These are phyloP conservation scores for Trifolium fragiferum DNA, from an alignment of 306 rosid genomes.

Conservation along the genomic window DNA sequence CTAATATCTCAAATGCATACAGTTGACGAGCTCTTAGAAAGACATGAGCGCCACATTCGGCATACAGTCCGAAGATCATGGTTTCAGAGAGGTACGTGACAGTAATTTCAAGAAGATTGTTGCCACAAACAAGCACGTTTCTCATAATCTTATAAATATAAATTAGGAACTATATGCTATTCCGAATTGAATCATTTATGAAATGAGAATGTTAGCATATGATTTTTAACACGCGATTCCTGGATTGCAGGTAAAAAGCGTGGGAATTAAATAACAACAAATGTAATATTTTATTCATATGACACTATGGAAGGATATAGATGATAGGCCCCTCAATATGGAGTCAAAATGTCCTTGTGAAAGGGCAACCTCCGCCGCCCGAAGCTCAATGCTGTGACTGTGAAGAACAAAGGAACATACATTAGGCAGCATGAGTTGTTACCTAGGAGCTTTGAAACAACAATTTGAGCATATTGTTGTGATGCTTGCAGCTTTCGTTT, in stretches of 20 bases:
- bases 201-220: constrained; percentile 3
- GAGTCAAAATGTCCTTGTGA: constrained; percentile 32
- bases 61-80: constrained; percentile 75
- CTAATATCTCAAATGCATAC: constrained; percentile 80
- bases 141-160: constrained; percentile 8
- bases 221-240: constrained; percentile 31
- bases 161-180: constrained; percentile 13
- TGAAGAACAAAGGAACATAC: constrained; percentile 35
- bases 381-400: constrained; percentile 38
- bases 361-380: constrained; percentile 38
- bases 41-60: constrained; percentile 91
- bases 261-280: constrained; percentile 53
- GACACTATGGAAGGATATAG: constrained; percentile 17
- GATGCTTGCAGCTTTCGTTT: constrained; percentile 23
- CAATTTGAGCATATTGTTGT: constrained; percentile 26
- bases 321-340: not conserved
- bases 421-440: constrained; percentile 36
- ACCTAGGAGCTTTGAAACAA: constrained; percentile 39
- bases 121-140: constrained; percentile 14
- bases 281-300: constrained; percentile 20
- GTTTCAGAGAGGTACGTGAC: constrained; percentile 84
- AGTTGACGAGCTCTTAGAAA: constrained; percentile 89
- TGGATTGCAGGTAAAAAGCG: constrained; percentile 64
- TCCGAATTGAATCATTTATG: not conserved
- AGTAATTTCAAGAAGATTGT: constrained; percentile 28